These are phyloP conservation scores for Picea sitchensis DNA, from an alignment of 75 land plant species.

Conservation along the genomic window DNA sequence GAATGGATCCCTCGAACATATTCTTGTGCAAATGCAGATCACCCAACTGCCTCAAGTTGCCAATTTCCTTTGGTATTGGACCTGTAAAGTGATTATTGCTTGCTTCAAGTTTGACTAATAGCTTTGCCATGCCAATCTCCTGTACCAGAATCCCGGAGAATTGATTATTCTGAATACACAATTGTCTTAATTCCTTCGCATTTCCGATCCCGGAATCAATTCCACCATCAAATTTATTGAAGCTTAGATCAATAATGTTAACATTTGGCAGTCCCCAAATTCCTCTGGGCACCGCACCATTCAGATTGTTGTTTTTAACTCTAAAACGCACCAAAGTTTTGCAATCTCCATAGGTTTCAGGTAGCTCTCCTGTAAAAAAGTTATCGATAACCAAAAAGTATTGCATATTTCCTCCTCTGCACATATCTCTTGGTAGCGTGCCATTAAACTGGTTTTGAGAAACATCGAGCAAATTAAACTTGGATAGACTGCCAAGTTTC, in stretches of 20 bases:
- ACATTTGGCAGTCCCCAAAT: slow-evolving; percentile 56
- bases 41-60: slow-evolving; percentile 51
- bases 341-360: slow-evolving; percentile 39
- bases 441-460: slow-evolving; percentile 69
- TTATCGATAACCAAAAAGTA: slow-evolving; percentile 53
- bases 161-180: slow-evolving; percentile 10
- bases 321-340: slow-evolving; percentile 37
- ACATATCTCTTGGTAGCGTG: slow-evolving; percentile 37
- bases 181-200: slow-evolving; percentile 3
- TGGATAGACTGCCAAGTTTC: slow-evolving; percentile 52
- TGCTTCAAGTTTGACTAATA: slow-evolving; percentile 59
- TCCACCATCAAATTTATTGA: slow-evolving; percentile 55
- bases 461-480: slow-evolving; percentile 51
- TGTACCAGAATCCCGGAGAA: slow-evolving; percentile 40
- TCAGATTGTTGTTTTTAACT: slow-evolving; percentile 39
- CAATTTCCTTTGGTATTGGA: slow-evolving; percentile 28
- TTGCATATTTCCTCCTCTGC: slow-evolving; percentile 45
- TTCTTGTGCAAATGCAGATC: slow-evolving; percentile 41
- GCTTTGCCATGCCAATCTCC: slow-evolving; percentile 39
- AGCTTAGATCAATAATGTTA: slow-evolving; percentile 49
- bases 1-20: slow-evolving; percentile 50
- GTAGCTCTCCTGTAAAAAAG: slow-evolving; percentile 41
- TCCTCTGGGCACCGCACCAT: slow-evolving; percentile 56
- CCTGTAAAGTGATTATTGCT: slow-evolving; percentile 51
- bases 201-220: slow-evolving; percentile 25